Percentiles rank a stretch among this genome's conserved stretches.
These are phyloP conservation scores for Botryosphaeria agaves DNA, from an alignment of 2,329 filamentous ascomycete genomes.

Conservation along the genomic window DNA sequence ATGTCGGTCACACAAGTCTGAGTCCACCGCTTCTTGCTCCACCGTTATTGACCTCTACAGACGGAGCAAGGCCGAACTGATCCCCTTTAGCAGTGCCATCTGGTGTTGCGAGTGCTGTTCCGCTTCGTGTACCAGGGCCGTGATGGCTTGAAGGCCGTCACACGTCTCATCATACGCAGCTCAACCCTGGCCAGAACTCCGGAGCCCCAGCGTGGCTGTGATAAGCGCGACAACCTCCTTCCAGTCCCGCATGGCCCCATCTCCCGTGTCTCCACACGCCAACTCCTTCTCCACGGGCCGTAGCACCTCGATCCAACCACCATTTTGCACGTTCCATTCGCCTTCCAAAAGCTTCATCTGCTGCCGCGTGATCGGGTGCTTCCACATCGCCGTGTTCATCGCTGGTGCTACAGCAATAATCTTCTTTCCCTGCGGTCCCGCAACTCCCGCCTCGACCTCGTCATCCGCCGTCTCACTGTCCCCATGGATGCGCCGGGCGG, in stretches of 20 bases:
- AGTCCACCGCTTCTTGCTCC: no score
- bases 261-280: constrained; percentile 71
- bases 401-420: constrained; percentile 60
- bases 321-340: constrained; percentile 47
- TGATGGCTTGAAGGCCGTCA: no score
- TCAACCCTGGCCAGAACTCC: no score
- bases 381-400: constrained; percentile 89
- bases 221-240: constrained; percentile 51
- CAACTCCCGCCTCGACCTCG: constrained; percentile 2
- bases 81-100: no score
- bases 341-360: constrained; percentile 54
- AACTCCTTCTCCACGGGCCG: constrained; percentile 57
- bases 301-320: constrained; percentile 50
- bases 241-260: constrained; percentile 75
- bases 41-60: no score
- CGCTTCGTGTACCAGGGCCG: no score
- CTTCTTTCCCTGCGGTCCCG: constrained; percentile 27
- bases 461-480: constrained; percentile 5
- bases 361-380: constrained; percentile 59
- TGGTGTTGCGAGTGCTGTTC: no score
- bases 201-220: constrained; percentile 32
- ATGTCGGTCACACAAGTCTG: no score
- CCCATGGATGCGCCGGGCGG: constrained; percentile 8
- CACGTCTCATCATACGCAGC: no score
- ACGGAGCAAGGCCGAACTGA: no score